A percentile compares a stretch with the other conserved stretches of the same genome.
phyloP scores from a whole-genome alignment of 2,329 filamentous ascomycete species.

The Onygenales sp. region DNA sequence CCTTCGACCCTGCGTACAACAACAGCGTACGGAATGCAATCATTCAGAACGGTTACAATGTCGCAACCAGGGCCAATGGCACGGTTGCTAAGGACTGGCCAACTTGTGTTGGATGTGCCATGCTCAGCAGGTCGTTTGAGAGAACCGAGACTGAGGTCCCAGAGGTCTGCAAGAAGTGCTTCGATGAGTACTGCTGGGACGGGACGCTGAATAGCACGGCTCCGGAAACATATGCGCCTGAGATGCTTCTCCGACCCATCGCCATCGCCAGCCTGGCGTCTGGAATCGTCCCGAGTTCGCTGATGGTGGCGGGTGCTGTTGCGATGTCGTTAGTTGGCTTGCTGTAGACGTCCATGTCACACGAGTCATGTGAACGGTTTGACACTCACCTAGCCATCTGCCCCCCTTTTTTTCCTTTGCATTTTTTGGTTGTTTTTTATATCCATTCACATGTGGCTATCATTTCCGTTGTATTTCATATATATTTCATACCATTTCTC shows the following conservation, averaged over 20 bases:
- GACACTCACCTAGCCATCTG: too few relatives aligned
- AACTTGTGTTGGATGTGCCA: conserved; percentile 77
- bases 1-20: conserved; percentile 59
- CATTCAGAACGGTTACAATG: conserved; percentile 77
- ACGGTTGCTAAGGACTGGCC: conserved; percentile 68
- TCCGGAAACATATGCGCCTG: conserved; percentile 35
- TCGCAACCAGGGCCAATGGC: conserved; percentile 72
- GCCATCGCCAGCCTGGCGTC: conserved; percentile 1
- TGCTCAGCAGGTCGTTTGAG: conserved; percentile 65
- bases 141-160: conserved; percentile 63
- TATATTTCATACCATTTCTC: too few relatives aligned
- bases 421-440: too few relatives aligned
- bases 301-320: conserved; percentile 3
- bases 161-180: conserved; percentile 64
- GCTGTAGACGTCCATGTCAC: neutral
- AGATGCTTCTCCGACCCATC: conserved; percentile 3
- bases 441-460: too few relatives aligned
- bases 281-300: conserved; percentile 5
- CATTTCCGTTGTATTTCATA: too few relatives aligned
- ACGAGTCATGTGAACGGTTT: neutral
- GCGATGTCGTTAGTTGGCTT: neutral
- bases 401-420: too few relatives aligned
- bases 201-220: conserved; percentile 49
- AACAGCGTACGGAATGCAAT: conserved; percentile 62
- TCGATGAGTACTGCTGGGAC: conserved; percentile 83